Percentiles rank a stretch among this genome's conserved stretches.
These are phyloP conservation scores for Annulohypoxylon maeteangense DNA, from an alignment of 495 filamentous ascomycete species.

Conservation along the genomic window DNA sequence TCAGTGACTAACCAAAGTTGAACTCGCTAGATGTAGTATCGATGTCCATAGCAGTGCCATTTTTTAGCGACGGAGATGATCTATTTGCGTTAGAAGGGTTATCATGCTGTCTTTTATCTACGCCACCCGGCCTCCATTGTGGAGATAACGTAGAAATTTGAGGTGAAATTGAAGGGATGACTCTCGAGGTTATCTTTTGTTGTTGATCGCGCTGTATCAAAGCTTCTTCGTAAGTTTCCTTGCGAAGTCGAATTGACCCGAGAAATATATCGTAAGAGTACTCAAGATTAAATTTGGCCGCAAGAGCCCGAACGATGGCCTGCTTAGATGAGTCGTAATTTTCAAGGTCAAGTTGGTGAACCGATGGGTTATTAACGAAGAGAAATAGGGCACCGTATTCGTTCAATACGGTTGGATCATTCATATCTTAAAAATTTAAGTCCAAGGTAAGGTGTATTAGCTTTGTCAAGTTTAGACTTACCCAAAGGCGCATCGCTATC, in stretches of 20 bases:
- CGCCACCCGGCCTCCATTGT: neutral
- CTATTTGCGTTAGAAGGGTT: neutral
- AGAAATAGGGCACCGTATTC: slow-evolving; percentile 24
- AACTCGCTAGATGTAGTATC: slow-evolving; percentile 12
- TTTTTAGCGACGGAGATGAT: neutral
- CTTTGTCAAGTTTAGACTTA: slow-evolving; percentile 29
- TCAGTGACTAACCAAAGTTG: slow-evolving; percentile 2
- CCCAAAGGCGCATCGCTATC: slow-evolving; percentile 13
- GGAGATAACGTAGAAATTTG: neutral
- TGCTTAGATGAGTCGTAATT: slow-evolving; percentile 18
- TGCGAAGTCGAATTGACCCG: slow-evolving; percentile 21
- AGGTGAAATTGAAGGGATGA: neutral
- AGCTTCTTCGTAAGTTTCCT: slow-evolving; percentile 6
- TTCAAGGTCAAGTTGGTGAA: slow-evolving; percentile 22
- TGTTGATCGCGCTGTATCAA: slow-evolving; percentile 10
- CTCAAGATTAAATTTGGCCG: slow-evolving; percentile 26
- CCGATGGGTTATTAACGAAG: slow-evolving; percentile 33
- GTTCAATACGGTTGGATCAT: slow-evolving; percentile 25
- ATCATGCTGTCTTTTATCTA: neutral
- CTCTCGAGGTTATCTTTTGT: neutral
- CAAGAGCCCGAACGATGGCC: slow-evolving; percentile 22
- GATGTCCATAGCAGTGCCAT: slow-evolving; percentile 19
- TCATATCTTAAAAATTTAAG: slow-evolving; percentile 34
- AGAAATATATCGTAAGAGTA: slow-evolving; percentile 27
- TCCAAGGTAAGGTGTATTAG: neutral